Conservation (phyloP, 2,329 filamentous ascomycete genomes). For the Blastomyces silverae region DNA sequence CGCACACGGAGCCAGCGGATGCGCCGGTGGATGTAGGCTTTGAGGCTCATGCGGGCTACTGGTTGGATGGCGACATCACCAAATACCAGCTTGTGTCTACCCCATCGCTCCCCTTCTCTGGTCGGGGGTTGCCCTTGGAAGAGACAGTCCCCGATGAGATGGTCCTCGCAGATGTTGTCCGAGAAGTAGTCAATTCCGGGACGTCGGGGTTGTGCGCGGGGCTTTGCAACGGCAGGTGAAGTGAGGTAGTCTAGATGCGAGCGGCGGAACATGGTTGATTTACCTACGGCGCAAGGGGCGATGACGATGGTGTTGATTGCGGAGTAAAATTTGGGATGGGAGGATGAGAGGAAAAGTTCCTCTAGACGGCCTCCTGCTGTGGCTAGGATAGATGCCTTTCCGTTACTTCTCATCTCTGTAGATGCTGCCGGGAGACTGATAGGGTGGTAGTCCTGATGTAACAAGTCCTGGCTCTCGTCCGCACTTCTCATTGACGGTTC, state of each 20-base stretch:
- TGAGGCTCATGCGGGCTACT: slow-evolving; percentile 70
- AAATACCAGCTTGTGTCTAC: slow-evolving; percentile 75
- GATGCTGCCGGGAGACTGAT: slow-evolving; percentile 19
- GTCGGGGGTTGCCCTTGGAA: slow-evolving; percentile 54
- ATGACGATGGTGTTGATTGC: slow-evolving; percentile 91
- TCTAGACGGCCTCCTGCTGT: slow-evolving; percentile 75
- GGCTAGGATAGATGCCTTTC: slow-evolving; percentile 23
- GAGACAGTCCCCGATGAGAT: slow-evolving; percentile 84
- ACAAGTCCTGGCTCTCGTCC: slow-evolving; percentile 15
- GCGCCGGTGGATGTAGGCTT: slow-evolving; percentile 70
- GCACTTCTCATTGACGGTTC: slow-evolving; percentile 29
- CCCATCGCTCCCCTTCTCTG: slow-evolving; percentile 43
- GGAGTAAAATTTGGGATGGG: slow-evolving; percentile 95
- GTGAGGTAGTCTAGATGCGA: slow-evolving; percentile 76
- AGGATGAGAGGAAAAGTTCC: slow-evolving; percentile 88
- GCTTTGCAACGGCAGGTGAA: slow-evolving; percentile 43
- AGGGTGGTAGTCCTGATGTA: slow-evolving; percentile 11
- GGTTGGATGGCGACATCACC: slow-evolving; percentile 89
- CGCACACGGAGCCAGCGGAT: slow-evolving; percentile 86
- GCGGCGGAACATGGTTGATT: slow-evolving; percentile 97
- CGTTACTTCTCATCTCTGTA: not conserved
- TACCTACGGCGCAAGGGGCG: slow-evolving; percentile 90
- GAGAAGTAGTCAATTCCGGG: slow-evolving; percentile 89
- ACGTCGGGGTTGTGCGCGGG: slow-evolving; percentile 36
- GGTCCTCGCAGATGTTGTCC: slow-evolving; percentile 94